Percentiles rank a stretch among this genome's conserved stretches.
Conservation (phyloP, 768 basidiomycete genomes). For the Dioszegia aurantiaca region DNA sequence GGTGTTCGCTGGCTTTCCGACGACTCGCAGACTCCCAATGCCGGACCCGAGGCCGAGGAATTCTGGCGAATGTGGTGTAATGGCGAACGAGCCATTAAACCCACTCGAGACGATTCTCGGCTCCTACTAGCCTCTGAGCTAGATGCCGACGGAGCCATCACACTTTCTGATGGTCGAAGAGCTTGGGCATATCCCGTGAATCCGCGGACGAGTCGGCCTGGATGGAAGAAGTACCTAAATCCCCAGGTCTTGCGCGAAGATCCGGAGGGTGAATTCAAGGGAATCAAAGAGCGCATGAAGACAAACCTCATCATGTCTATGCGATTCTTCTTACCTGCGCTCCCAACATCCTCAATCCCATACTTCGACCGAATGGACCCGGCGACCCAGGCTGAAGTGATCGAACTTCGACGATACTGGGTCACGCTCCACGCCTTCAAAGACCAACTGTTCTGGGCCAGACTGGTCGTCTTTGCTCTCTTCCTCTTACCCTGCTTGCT, state of each 20-base stretch:
- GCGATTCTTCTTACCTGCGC: slow-evolving; percentile 37
- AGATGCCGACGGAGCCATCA: slow-evolving; percentile 20
- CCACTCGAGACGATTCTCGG: slow-evolving; percentile 21
- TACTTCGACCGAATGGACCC: slow-evolving; percentile 29
- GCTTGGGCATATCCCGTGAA: slow-evolving; percentile 25
- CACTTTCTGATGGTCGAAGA: slow-evolving; percentile 1
- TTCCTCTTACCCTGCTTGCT: slow-evolving; percentile 39
- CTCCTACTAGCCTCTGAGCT: slow-evolving; percentile 17
- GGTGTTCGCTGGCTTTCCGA: slow-evolving; percentile 25
- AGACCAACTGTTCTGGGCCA: slow-evolving; percentile 17
- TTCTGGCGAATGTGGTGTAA: slow-evolving; percentile 48
- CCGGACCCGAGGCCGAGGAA: slow-evolving; percentile 30
- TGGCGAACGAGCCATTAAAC: slow-evolving; percentile 25
- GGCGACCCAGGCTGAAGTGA: slow-evolving; percentile 23
- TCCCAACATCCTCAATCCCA: slow-evolving; percentile 29
- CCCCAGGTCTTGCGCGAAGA: slow-evolving; percentile 1
- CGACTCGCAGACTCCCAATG: slow-evolving; percentile 21
- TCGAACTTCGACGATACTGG: slow-evolving; percentile 34
- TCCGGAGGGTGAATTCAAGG: slow-evolving; percentile 3
- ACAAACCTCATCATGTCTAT: neutral
- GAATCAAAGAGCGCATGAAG: slow-evolving; percentile 4
- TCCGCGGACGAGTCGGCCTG: neutral
- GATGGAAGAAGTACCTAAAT: neutral
- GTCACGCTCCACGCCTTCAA: slow-evolving; percentile 29
- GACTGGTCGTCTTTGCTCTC: slow-evolving; percentile 26